phyloP scores from a whole-genome alignment of 768 basidiomycete species.

The Daedaleopsis sinensis region DNA sequence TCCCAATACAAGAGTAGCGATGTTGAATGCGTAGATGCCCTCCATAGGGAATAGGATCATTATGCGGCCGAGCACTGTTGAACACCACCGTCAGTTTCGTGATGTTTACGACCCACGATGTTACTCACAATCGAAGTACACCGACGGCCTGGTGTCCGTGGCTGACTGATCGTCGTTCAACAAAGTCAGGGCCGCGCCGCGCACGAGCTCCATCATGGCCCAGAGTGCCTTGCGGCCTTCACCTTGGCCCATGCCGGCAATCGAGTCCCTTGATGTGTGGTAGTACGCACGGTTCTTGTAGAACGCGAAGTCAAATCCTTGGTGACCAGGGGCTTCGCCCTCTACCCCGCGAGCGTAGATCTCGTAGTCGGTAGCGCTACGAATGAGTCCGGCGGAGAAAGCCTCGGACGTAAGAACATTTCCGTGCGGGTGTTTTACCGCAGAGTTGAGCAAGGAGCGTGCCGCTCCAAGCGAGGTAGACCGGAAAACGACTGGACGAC shows the following conservation, averaged over 20 bases:
- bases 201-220: conserved; percentile 75
- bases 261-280: conserved; percentile 74
- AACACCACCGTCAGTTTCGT: background rate
- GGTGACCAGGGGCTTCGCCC: conserved; percentile 45
- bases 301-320: conserved; percentile 80
- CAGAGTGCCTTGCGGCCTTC: conserved; percentile 64
- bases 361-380: conserved; percentile 74
- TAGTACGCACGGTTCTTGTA: conserved; percentile 75
- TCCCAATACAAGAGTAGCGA: conserved; percentile 63
- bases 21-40: conserved; percentile 55
- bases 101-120: no score
- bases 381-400: conserved; percentile 64
- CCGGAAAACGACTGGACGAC: conserved; percentile 78
- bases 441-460: conserved; percentile 44
- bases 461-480: conserved; percentile 62
- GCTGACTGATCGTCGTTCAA: conserved; percentile 42
- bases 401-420: conserved; percentile 72
- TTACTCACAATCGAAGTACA: conserved; percentile 75
- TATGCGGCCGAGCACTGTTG: conserved; percentile 58
- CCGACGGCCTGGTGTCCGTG: conserved; percentile 36
- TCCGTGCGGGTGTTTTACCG: conserved; percentile 68
- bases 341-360: conserved; percentile 54
- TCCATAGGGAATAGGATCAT: conserved; percentile 59
- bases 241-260: conserved; percentile 52
- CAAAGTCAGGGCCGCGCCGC: conserved; percentile 56